Conservation (phyloP, 2,329 filamentous ascomycete genomes). For the Epichloe glyceriae region DNA sequence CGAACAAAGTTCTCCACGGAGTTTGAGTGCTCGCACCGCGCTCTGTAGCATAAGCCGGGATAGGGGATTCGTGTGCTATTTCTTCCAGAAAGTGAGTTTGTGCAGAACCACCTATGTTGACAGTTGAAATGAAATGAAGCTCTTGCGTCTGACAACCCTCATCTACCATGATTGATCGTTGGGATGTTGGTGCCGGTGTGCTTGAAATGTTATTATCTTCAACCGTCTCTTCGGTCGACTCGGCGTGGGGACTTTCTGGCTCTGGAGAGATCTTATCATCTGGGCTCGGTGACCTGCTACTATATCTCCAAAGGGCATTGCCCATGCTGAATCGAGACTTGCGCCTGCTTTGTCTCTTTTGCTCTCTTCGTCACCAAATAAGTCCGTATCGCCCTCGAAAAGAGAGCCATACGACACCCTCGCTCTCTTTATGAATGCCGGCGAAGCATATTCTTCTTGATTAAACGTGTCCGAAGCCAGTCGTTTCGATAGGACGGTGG, state of each 20-base stretch:
- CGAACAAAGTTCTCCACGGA: constrained; percentile 8
- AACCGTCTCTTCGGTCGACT: constrained; percentile 5
- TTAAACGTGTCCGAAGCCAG: constrained; percentile 22
- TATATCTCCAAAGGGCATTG: constrained; percentile 61
- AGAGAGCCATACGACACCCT: constrained; percentile 56
- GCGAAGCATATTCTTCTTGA: constrained; percentile 54
- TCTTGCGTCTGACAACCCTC: constrained; percentile 23
- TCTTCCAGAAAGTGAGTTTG: constrained; percentile 11
- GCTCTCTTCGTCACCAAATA: constrained; percentile 50
- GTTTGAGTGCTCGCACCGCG: constrained; percentile 1
- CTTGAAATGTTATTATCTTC: background rate
- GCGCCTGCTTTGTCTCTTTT: constrained; percentile 37
- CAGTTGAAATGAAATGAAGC: constrained; percentile 15
- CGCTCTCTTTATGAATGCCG: constrained; percentile 64
- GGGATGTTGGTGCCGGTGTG: background rate
- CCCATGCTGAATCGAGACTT: constrained; percentile 54
- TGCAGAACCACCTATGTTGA: constrained; percentile 16
- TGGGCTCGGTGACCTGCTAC: constrained; percentile 58
- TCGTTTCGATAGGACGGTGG: constrained; percentile 19
- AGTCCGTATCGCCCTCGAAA: constrained; percentile 50
- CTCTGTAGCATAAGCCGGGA: background rate
- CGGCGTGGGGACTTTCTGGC: constrained; percentile 11
- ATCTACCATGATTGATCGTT: constrained; percentile 20
- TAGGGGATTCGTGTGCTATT: constrained; percentile 7
- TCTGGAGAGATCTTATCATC: constrained; percentile 30